These are phyloP conservation scores for Stevia rebaudiana DNA, from an alignment of 140 eudicot genomes.

Conservation along the genomic window DNA sequence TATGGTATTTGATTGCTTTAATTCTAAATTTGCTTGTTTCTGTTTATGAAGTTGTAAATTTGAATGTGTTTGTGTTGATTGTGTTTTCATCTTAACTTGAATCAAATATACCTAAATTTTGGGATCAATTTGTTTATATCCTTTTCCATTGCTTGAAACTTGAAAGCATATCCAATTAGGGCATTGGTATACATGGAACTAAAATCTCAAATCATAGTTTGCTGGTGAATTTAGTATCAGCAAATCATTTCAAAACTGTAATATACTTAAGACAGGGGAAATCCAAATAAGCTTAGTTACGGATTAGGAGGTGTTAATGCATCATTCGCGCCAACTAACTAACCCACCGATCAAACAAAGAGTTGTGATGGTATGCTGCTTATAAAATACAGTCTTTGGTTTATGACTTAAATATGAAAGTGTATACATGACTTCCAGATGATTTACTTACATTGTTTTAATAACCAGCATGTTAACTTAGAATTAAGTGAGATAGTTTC, in stretches of 20 bases:
- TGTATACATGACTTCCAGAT: too few species aligned
- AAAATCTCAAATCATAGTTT: not conserved
- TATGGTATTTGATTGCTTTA: slow-evolving; percentile 26
- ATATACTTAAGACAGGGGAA: too few species aligned
- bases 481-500: not conserved
- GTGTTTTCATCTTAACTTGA: not conserved
- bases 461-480: not conserved
- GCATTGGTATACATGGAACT: not conserved
- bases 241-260: too few species aligned
- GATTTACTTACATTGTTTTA: too few species aligned
- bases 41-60: not conserved
- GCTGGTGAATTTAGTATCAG: too few species aligned
- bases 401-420: too few species aligned
- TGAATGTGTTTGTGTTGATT: slow-evolving; percentile 5
- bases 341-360: too few species aligned
- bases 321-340: too few species aligned
- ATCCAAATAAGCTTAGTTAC: too few species aligned
- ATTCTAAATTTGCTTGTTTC: not conserved
- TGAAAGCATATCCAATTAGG: slow-evolving; percentile 1
- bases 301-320: too few species aligned
- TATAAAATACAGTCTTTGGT: too few species aligned
- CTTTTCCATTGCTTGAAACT: not conserved
- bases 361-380: too few species aligned
- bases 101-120: not conserved
- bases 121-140: not conserved